Conservation (phyloP, 495 filamentous ascomycete species). For the Hypoxylon subgilvum region DNA sequence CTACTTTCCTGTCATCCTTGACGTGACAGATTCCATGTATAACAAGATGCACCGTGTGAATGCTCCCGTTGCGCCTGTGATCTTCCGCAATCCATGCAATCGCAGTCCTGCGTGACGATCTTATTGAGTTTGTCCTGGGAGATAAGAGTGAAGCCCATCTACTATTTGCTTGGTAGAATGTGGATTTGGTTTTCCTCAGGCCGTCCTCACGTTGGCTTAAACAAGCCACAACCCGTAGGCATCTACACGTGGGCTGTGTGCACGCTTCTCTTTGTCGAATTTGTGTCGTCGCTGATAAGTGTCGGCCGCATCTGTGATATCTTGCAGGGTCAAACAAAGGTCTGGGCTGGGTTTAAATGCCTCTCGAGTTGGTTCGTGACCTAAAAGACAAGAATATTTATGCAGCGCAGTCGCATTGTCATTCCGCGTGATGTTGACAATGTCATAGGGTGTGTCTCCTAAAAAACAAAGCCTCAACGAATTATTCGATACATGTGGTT, state of each 20-base stretch:
- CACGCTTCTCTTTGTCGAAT: neutral
- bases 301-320: constrained; percentile 1
- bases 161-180: neutral
- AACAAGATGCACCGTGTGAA: no score
- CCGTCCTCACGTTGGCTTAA: neutral
- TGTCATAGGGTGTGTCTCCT: neutral
- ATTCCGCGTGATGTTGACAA: constrained; percentile 19
- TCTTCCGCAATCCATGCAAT: no score
- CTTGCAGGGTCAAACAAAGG: constrained; percentile 1
- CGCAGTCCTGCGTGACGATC: no score
- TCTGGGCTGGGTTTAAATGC: constrained; percentile 1
- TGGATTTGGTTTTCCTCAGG: neutral
- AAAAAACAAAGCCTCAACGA: constrained; percentile 8
- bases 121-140: no score
- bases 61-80: no score
- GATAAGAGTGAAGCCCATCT: neutral
- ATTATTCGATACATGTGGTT: constrained; percentile 30
- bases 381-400: constrained; percentile 4
- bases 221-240: neutral
- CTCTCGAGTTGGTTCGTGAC: constrained; percentile 11
- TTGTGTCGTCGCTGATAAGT: neutral
- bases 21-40: no score
- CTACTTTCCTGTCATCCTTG: no score
- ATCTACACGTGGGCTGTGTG: constrained; percentile 16
- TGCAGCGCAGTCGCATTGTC: constrained; percentile 6